Percentiles rank a stretch among this genome's conserved stretches.
Conservation (phyloP, 305 asterid genomes). For the Solanum aculeatissimum region DNA sequence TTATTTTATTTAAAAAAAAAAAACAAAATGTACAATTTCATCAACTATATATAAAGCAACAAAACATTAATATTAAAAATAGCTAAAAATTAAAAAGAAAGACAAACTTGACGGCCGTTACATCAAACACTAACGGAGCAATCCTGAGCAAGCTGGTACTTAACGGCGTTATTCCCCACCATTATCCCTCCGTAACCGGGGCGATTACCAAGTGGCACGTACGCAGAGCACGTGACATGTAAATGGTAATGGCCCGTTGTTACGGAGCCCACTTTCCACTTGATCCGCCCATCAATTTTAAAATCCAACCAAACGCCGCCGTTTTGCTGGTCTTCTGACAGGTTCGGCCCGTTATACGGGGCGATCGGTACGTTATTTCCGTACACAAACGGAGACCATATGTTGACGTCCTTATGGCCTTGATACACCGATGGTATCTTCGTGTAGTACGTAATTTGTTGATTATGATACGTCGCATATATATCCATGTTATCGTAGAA, state of each 20-base stretch:
- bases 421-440: slow-evolving; percentile 48
- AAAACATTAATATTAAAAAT: not conserved
- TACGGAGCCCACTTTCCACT: slow-evolving; percentile 54
- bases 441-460: slow-evolving; percentile 55
- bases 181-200: slow-evolving; percentile 21
- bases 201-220: slow-evolving; percentile 31
- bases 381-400: slow-evolving; percentile 63
- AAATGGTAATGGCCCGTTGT: slow-evolving; percentile 47
- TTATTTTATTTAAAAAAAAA: not conserved
- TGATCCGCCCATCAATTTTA: slow-evolving; percentile 41
- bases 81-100: not conserved
- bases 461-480: slow-evolving; percentile 49
- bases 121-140: slow-evolving; percentile 38
- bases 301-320: slow-evolving; percentile 32
- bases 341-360: slow-evolving; percentile 49
- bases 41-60: not conserved
- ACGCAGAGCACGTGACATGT: slow-evolving; percentile 48
- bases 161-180: slow-evolving; percentile 29
- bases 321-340: slow-evolving; percentile 23
- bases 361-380: slow-evolving; percentile 58
- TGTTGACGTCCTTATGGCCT: slow-evolving; percentile 48
- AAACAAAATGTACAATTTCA: slow-evolving; percentile 17
- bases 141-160: slow-evolving; percentile 51
- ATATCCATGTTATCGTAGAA: slow-evolving; percentile 37
- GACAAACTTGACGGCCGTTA: not conserved